Evolutionary conservation across 2,329 filamentous ascomycete species (phyloP), one percentile per base, ranked within the genome.

Genomic region (Juglanconis juglandina): DNA sequence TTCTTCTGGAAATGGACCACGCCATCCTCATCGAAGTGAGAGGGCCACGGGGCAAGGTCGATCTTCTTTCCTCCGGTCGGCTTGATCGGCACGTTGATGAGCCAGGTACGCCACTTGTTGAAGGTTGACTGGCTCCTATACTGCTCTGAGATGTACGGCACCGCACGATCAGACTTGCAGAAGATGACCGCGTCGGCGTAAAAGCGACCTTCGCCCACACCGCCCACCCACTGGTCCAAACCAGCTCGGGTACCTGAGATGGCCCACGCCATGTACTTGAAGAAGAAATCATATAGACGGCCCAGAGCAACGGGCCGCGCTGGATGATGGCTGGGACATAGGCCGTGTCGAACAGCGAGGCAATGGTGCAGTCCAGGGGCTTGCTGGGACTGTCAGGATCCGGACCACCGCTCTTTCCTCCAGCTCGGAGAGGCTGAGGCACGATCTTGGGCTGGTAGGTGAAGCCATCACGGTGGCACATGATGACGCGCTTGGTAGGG

Each of bases 311-410:
- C 1, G 65, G 69, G 13, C 75, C 76, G n/a, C 72, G 72, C 59
- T 79, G 76, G 0, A 82, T 68, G 3, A 75, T 60, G 0, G 77
- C 76, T n/a, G 81, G 79, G 5, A 78, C 75, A 57, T 82, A 82
- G 4, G 78, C 77, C 0, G 80, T 81, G 62, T 82, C 79, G 61
- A 83, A 81, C 5, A 82, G 66, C 57, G 78, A 80, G 9, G 78
- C 79, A 1, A 77, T 71, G 1, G 76, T 75, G 3, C 76, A 73
- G 63, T 82, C 80, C 13, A 79, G 73, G 0, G 80, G 79, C 44
- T 80, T 79, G 50, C 78, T 79, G 8, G 70, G 73, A 1, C 44
- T 50, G 37, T 48, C 32, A 3, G 62, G 64, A 46, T 65, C 63
- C 1, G 64, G 47, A 17, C 63, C 60, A 17, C 57, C 65, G 42